Percentiles rank a stretch among this genome's conserved stretches.
These are phyloP conservation scores for Colletotrichum godetiae DNA, from an alignment of 2,329 filamentous ascomycete genomes.

Conservation along the genomic window DNA sequence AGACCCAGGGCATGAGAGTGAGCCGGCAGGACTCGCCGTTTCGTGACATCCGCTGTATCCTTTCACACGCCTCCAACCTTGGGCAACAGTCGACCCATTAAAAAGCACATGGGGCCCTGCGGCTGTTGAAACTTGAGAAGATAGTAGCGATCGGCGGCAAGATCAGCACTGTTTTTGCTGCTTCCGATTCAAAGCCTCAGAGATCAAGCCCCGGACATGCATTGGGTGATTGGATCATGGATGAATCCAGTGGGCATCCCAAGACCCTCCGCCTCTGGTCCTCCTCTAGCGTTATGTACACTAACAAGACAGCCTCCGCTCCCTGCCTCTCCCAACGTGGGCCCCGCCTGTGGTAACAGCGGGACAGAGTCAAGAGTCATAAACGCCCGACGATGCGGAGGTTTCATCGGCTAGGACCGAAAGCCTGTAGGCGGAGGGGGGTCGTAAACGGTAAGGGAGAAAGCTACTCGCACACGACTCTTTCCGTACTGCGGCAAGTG, in stretches of 20 bases:
- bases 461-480: too few relatives aligned
- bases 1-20: neutral
- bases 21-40: neutral
- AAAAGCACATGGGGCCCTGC: neutral
- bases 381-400: neutral
- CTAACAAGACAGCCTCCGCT: neutral
- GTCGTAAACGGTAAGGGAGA: neutral
- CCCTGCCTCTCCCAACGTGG: neutral
- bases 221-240: neutral
- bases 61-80: neutral
- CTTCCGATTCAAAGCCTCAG: neutral
- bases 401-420: neutral
- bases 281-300: neutral
- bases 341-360: neutral
- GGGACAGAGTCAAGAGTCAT: neutral
- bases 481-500: neutral
- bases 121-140: neutral
- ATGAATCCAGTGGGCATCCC: neutral
- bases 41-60: neutral
- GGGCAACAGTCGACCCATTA: neutral
- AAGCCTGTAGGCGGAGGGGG: neutral
- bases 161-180: conserved; percentile 8
- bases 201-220: neutral
- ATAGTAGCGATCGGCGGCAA: conserved; percentile 4
- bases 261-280: neutral